Evolutionary conservation across 805 yeast species (phyloP).

Genomic region (Cyberlindnera subsufficiens): DNA sequence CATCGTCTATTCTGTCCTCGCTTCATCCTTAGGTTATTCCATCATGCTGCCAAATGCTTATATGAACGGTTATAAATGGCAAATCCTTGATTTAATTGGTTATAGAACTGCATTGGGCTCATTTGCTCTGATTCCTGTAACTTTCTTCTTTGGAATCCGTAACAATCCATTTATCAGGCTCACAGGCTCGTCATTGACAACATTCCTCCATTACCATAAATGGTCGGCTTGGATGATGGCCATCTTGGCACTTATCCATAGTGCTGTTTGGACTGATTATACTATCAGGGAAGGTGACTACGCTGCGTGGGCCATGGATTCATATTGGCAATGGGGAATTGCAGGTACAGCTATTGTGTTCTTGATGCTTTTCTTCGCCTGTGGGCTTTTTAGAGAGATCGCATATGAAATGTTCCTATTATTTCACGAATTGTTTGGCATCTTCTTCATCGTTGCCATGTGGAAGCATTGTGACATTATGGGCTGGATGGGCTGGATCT

Average conservation of each 20-base stretch:
- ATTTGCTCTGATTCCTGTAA: constrained; percentile 48
- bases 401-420: constrained; percentile 58
- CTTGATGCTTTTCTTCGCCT: constrained; percentile 41
- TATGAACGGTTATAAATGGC: constrained; percentile 24
- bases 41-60: constrained; percentile 34
- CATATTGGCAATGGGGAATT: constrained; percentile 44
- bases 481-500: constrained; percentile 46
- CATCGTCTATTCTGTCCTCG: constrained; percentile 26
- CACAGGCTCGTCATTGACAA: constrained; percentile 52
- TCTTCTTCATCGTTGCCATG: constrained; percentile 44
- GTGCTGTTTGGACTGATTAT: constrained; percentile 48
- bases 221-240: constrained; percentile 54
- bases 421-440: constrained; percentile 52
- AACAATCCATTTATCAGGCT: constrained; percentile 60
- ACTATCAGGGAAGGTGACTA: constrained; percentile 36
- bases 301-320: constrained; percentile 35
- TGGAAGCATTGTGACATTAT: constrained; percentile 55
- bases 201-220: constrained; percentile 60
- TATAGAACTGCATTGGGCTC: constrained; percentile 50
- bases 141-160: constrained; percentile 63
- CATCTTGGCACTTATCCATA: constrained; percentile 49
- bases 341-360: constrained; percentile 40
- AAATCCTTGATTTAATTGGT: constrained; percentile 35
- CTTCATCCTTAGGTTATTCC: constrained; percentile 29
- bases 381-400: constrained; percentile 42